phyloP scores from a whole-genome alignment of 768 basidiomycete genomes.

The Lentinula aciculospora region DNA sequence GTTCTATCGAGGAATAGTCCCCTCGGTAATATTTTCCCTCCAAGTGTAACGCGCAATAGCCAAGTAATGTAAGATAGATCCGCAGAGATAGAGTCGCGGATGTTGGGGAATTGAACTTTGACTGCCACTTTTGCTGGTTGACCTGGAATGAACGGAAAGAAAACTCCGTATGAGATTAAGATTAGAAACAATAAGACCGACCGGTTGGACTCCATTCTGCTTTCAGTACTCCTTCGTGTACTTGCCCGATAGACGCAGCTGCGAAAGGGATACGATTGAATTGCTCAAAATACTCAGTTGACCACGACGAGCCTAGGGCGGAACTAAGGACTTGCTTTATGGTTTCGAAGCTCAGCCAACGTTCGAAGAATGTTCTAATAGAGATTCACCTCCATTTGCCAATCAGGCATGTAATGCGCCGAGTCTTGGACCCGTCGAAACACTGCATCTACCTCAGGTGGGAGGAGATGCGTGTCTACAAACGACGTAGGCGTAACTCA shows the following conservation, averaged over 20 bases:
- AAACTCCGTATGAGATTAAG: not conserved
- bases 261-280: conserved; percentile 90
- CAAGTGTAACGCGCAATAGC: conserved; percentile 49
- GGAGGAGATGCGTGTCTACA: conserved; percentile 82
- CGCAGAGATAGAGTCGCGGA: conserved; percentile 78
- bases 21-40: conserved; percentile 75
- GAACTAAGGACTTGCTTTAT: conserved; percentile 59
- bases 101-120: conserved; percentile 95
- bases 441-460: conserved; percentile 82
- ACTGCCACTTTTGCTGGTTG: conserved; percentile 59
- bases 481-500: not conserved
- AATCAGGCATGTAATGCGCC: conserved; percentile 98
- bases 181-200: not conserved
- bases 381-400: conserved; percentile 83
- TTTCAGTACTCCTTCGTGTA: conserved; percentile 70
- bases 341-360: not conserved
- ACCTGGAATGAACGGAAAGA: conserved; percentile 15
- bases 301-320: conserved; percentile 78
- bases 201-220: conserved; percentile 46
- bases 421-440: conserved; percentile 89
- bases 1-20: conserved; percentile 90
- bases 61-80: conserved; percentile 85
- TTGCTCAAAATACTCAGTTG: conserved; percentile 48
- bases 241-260: conserved; percentile 96
- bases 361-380: not conserved